Evolutionary conservation across 306 rosid genomes (phyloP), one percentile per base, ranked within the genome.

Genomic region (Prunus mume): DNA sequence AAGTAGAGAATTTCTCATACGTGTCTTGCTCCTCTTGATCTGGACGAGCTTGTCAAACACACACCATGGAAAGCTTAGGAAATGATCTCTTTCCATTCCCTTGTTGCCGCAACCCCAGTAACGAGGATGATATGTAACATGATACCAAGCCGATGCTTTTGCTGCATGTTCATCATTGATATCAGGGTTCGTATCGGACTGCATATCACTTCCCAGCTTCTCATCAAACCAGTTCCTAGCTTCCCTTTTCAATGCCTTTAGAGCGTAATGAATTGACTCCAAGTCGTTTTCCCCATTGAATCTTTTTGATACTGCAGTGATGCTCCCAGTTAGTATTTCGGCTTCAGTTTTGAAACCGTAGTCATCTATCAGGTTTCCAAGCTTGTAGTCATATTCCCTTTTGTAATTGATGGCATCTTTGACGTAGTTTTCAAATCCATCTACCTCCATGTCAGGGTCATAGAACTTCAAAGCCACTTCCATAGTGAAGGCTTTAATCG

Each of bases 321-420:
- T 69, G 54, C 73, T 88, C 12, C 96, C 97, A 75, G 88, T 87
- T 1, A 90, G 73, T 64, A 92, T 83, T 76, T 88, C 96, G 19
- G 88, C 89, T 76, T 92, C 96, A 9, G 92, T 87, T 60, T 85
- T 85, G 80, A 92, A 77, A 22, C 88, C 90, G 27, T 92, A 92
- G 83, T 90, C 87, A 49, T 87, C 87, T 88, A 92, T 86, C 25
- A 92, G 51, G 76, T 84, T 88, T 22, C 86, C 76, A 73, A 92
- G 74, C 84, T 78, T 90, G 77, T 65, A 45, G 78, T 92, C 97
- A 74, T 90, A 92, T 66, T 50, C 82, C 51, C 4, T 73, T 74
- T 92, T 92, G 89, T 86, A 57, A 66, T 71, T 73, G 74, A 74
- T 68, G 38, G 96, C 96, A 52, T 87, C 92, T 12, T 75, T 87